These are phyloP conservation scores for Fusarium sambucinum DNA, from an alignment of 2,329 filamentous ascomycete species.

Conservation along the genomic window DNA sequence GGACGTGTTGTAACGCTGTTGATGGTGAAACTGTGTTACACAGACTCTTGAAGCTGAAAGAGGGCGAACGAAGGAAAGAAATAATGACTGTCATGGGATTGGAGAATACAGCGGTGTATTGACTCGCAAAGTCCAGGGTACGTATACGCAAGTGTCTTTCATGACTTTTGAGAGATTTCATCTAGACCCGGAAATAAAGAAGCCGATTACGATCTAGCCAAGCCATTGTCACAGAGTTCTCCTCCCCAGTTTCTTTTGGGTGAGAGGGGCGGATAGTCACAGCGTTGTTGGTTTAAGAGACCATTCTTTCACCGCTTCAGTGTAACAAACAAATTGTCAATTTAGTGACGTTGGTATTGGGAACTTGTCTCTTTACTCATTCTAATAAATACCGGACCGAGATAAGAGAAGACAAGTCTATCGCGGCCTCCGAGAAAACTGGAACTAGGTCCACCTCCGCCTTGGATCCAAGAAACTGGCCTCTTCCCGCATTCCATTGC, in stretches of 20 bases:
- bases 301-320: slow-evolving; percentile 28
- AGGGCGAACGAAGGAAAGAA: background rate
- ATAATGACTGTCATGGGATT: background rate
- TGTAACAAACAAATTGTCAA: background rate
- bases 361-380: background rate
- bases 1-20: background rate
- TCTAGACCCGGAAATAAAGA: slow-evolving; percentile 15
- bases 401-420: slow-evolving; percentile 6
- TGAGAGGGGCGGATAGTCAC: slow-evolving; percentile 28
- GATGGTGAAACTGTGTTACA: slow-evolving; percentile 5
- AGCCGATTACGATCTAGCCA: background rate
- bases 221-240: slow-evolving; percentile 22
- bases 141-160: background rate
- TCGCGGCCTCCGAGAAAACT: slow-evolving; percentile 39
- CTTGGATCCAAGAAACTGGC: slow-evolving; percentile 26
- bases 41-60: background rate
- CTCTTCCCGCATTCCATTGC: slow-evolving; percentile 43
- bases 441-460: slow-evolving; percentile 31
- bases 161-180: background rate
- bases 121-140: background rate
- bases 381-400: background rate
- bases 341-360: background rate
- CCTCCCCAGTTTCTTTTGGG: slow-evolving; percentile 5
- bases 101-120: background rate
- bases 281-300: slow-evolving; percentile 1